phyloP scores from a whole-genome alignment of 805 yeast species.

The Scheffersomyces lignosus region DNA sequence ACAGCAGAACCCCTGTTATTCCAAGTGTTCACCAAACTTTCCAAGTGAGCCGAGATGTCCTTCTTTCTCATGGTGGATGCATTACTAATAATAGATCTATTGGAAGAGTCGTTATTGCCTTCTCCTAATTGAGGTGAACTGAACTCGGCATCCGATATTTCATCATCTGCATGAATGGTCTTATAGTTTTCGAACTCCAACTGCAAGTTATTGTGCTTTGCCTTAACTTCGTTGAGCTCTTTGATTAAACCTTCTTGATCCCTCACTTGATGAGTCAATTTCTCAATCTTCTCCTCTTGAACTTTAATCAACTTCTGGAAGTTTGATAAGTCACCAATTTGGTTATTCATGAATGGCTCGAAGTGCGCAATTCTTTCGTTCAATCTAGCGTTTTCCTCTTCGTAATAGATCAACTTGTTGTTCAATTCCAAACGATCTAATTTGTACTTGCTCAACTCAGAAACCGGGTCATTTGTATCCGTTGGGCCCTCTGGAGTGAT shows the following conservation, averaged over 20 bases:
- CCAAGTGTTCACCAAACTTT: constrained; percentile 36
- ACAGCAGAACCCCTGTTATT: constrained; percentile 13
- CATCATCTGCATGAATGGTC: constrained; percentile 32
- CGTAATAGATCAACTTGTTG: constrained; percentile 45
- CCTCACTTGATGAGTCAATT: constrained; percentile 40
- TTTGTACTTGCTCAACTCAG: constrained; percentile 39
- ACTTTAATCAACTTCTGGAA: constrained; percentile 55
- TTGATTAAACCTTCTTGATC: constrained; percentile 46
- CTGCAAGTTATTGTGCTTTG: constrained; percentile 43
- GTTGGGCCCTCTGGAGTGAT: constrained; percentile 16
- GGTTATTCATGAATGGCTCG: constrained; percentile 54
- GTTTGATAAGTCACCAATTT: constrained; percentile 50
- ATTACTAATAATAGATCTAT: constrained; percentile 22
- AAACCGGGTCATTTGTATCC: constrained; percentile 11
- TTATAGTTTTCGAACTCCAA: constrained; percentile 45
- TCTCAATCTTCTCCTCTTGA: constrained; percentile 49
- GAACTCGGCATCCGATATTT: constrained; percentile 22
- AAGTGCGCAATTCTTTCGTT: constrained; percentile 43
- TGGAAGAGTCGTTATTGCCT: constrained; percentile 12
- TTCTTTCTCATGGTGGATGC: constrained; percentile 20
- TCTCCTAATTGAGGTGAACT: constrained; percentile 3
- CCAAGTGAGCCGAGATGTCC: constrained; percentile 36
- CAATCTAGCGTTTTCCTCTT: constrained; percentile 45
- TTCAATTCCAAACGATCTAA: constrained; percentile 45
- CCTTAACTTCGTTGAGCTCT: constrained; percentile 49